Conservation (phyloP, 495 filamentous ascomycete species). For the Hypoxylon perforatum region DNA sequence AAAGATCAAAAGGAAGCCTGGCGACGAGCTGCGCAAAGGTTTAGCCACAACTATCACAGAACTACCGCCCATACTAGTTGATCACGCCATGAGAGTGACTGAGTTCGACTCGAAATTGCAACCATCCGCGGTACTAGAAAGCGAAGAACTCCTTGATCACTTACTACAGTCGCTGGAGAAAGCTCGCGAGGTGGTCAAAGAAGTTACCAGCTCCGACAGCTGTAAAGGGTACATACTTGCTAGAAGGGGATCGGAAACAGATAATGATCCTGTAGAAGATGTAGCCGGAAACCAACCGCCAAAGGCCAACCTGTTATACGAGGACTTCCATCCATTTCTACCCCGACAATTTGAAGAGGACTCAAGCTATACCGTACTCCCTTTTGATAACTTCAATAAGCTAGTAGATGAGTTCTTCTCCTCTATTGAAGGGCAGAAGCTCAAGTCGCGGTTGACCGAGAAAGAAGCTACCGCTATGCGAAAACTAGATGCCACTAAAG, state of each 20-base stretch:
- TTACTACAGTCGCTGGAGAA: slow-evolving; percentile 73
- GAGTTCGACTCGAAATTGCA: slow-evolving; percentile 73
- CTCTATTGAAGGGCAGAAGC: slow-evolving; percentile 91
- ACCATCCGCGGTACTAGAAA: slow-evolving; percentile 73
- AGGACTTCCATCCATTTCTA: slow-evolving; percentile 95
- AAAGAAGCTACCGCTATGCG: slow-evolving; percentile 81
- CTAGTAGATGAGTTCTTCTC: slow-evolving; percentile 98
- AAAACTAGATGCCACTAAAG: slow-evolving; percentile 81
- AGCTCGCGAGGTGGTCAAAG: slow-evolving; percentile 70
- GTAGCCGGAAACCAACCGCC: slow-evolving; percentile 49
- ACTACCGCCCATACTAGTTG: slow-evolving; percentile 84
- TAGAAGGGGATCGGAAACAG: slow-evolving; percentile 60
- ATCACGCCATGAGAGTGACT: slow-evolving; percentile 79
- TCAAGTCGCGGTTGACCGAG: slow-evolving; percentile 84
- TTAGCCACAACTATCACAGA: slow-evolving; percentile 86
- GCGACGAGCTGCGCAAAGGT: slow-evolving; percentile 79
- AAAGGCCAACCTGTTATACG: slow-evolving; percentile 73
- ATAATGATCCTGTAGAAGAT: slow-evolving; percentile 48
- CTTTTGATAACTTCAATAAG: slow-evolving; percentile 86
- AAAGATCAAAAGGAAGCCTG: slow-evolving; percentile 78
- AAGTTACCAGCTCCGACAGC: slow-evolving; percentile 66
- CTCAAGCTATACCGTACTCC: slow-evolving; percentile 69
- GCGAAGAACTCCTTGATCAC: slow-evolving; percentile 69
- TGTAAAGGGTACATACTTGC: slow-evolving; percentile 90
- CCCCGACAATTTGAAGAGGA: slow-evolving; percentile 84